Conservation (phyloP, 441 rosid genomes). For the Populus hybrid region DNA sequence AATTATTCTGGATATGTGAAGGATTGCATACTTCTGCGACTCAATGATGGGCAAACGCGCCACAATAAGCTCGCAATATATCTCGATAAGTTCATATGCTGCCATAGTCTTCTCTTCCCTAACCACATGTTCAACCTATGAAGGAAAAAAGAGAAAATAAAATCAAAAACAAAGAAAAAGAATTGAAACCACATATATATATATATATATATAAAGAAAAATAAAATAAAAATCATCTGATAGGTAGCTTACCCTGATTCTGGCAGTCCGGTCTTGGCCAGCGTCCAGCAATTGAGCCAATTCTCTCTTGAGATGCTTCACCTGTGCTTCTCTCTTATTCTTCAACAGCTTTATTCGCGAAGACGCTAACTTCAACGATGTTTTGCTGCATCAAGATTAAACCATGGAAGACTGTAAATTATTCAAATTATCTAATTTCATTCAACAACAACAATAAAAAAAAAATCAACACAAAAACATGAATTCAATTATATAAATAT, state of each 20-base stretch:
- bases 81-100: constrained; percentile 80
- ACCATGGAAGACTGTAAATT: not conserved
- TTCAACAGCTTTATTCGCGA: constrained; percentile 76
- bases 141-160: not conserved
- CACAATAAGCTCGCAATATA: constrained; percentile 79
- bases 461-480: not conserved
- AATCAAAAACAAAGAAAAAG: not conserved
- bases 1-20: not conserved
- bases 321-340: constrained; percentile 66
- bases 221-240: not conserved
- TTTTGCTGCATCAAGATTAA: constrained; percentile 52
- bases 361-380: constrained; percentile 63
- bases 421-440: not conserved
- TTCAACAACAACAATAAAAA: not conserved
- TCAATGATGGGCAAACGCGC: constrained; percentile 83
- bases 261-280: constrained; percentile 80
- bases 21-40: constrained; percentile 67
- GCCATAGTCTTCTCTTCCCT: constrained; percentile 93
- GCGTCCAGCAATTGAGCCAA: constrained; percentile 76
- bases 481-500: not conserved
- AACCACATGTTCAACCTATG: constrained; percentile 92
- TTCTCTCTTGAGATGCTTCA: constrained; percentile 76
- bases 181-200: not conserved
- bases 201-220: not conserved
- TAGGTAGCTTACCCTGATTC: constrained; percentile 56